Evolutionary conservation across 306 rosid species (phyloP).

Genomic region (Quercus variabilis): DNA sequence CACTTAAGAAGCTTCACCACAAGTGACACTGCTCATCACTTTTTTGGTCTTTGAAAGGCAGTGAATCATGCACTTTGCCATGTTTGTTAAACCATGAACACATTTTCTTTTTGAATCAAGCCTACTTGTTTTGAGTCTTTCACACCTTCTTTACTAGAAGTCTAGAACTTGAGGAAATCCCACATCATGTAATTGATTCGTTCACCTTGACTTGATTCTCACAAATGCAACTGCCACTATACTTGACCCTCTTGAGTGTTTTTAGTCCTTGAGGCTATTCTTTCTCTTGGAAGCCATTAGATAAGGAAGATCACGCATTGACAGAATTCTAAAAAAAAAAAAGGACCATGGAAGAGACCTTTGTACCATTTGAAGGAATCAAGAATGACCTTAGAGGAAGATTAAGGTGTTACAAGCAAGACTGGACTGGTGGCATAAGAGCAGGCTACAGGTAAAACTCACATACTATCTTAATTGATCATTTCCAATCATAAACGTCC

Average conservation of each 20-base stretch:
- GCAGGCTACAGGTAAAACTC: constrained; percentile 66
- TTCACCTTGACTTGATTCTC: neutral
- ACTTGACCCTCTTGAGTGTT: neutral
- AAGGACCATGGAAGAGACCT: constrained; percentile 66
- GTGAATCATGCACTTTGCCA: constrained; percentile 25
- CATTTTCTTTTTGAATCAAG: neutral
- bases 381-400: constrained; percentile 86
- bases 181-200: constrained; percentile 40
- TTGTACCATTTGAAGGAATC: constrained; percentile 76
- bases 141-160: neutral
- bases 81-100: constrained; percentile 25
- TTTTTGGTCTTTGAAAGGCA: constrained; percentile 20
- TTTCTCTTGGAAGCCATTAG: neutral
- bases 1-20: constrained; percentile 12
- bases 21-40: constrained; percentile 24
- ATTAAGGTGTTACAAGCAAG: constrained; percentile 86
- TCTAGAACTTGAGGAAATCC: neutral
- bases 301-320: neutral
- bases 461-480: neutral
- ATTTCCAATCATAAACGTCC: neutral
- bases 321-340: neutral
- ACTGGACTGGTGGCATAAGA: constrained; percentile 73
- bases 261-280: neutral
- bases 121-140: constrained; percentile 10
- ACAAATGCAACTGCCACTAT: no score